Evolutionary conservation across 148 eudicot genomes (phyloP).

Genomic region (Spergularia bocconei): DNA sequence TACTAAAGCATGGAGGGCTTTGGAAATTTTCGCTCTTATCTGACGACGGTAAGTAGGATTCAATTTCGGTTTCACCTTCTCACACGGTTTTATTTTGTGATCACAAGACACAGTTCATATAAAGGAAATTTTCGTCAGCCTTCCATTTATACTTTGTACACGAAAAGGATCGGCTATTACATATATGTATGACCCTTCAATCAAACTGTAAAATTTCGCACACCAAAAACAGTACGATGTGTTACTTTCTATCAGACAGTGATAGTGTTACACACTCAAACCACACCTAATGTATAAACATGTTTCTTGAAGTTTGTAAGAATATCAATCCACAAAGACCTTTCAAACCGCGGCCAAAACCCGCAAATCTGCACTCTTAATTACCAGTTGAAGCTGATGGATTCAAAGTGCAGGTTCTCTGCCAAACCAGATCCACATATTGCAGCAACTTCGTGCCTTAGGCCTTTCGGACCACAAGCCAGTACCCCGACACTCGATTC

Average conservation of each 20-base stretch:
- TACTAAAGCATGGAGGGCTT: not conserved
- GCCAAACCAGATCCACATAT: conserved; percentile 69
- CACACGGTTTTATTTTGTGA: too few species aligned
- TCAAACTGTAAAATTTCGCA: too few species aligned
- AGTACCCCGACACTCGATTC: conserved; percentile 69
- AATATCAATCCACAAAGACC: not conserved
- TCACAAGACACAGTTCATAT: not conserved
- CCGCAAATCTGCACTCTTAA: not conserved
- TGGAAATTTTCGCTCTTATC: too few species aligned
- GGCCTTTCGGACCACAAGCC: conserved; percentile 67
- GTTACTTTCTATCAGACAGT: too few species aligned
- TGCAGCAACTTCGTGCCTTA: conserved; percentile 77
- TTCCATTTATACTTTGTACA: conserved; percentile 20
- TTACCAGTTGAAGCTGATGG: conserved; percentile 93
- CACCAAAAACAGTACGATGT: too few species aligned
- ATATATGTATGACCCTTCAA: not conserved
- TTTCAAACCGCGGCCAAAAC: not conserved
- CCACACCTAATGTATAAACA: not conserved
- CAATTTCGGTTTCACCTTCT: too few species aligned
- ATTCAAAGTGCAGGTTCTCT: conserved; percentile 68
- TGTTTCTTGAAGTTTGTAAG: not conserved
- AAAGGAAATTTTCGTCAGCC: conserved; percentile 2
- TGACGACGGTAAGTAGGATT: too few species aligned
- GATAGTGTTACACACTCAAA: too few species aligned
- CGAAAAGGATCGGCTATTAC: not conserved